These are phyloP conservation scores for Wickerhamomyces chambardii DNA, from an alignment of 805 yeast species.

Conservation along the genomic window DNA sequence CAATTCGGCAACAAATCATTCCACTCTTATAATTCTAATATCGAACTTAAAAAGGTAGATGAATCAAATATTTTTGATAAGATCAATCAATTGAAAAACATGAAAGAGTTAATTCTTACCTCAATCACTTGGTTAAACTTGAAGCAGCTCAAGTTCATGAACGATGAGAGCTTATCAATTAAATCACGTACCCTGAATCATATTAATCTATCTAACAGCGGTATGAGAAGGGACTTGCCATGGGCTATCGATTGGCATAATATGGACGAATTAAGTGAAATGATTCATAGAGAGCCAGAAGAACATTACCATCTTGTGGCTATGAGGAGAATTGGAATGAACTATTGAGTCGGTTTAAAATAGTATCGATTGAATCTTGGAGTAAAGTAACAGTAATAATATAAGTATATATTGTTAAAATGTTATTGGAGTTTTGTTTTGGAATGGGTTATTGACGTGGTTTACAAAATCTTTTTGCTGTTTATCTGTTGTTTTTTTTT, in stretches of 20 bases:
- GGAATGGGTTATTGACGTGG: too few species aligned
- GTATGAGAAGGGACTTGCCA: conserved; percentile 35
- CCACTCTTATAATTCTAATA: conserved; percentile 2
- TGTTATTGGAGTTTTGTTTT: too few species aligned
- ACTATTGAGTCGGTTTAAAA: too few species aligned
- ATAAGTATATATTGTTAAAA: too few species aligned
- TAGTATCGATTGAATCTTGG: too few species aligned
- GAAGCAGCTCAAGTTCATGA: conserved; percentile 23
- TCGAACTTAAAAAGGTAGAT: conserved; percentile 8
- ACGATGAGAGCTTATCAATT: conserved; percentile 11
- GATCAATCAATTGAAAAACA: conserved; percentile 25
- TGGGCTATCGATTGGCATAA: conserved; percentile 28
- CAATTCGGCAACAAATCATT: conserved; percentile 11
- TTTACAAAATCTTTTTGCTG: too few species aligned
- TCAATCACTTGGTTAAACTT: conserved; percentile 41
- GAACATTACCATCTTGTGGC: conserved; percentile 1
- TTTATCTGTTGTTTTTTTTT: too few species aligned
- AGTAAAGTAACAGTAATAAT: too few species aligned
- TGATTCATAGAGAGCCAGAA: conserved; percentile 12
- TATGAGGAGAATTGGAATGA: conserved; percentile 15
- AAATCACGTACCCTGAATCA: conserved; percentile 4
- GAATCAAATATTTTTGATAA: conserved; percentile 12
- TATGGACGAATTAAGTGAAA: conserved; percentile 6
- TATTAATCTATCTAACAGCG: conserved; percentile 36
- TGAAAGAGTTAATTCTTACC: conserved; percentile 24